Percentiles rank a stretch among this genome's conserved stretches.
These are phyloP conservation scores for Aspergillus cristatus DNA, from an alignment of 495 filamentous ascomycete species.

Conservation along the genomic window DNA sequence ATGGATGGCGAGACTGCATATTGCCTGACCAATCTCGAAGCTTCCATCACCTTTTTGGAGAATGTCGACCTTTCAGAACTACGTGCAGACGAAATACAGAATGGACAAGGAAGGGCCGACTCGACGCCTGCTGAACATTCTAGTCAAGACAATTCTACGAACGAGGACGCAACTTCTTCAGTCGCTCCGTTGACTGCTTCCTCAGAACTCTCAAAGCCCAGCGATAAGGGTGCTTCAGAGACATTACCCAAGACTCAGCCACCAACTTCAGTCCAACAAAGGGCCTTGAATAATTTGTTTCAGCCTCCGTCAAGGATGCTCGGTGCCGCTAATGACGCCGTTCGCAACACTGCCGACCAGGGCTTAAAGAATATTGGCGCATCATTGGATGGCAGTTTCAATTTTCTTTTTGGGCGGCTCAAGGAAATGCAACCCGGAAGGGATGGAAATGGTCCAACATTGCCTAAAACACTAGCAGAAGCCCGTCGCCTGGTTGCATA, in stretches of 20 bases:
- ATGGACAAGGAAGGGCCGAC: slow-evolving; percentile 53
- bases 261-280: slow-evolving; percentile 39
- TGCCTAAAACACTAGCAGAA: slow-evolving; percentile 88
- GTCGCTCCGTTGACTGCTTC: slow-evolving; percentile 25
- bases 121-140: slow-evolving; percentile 35
- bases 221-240: slow-evolving; percentile 26
- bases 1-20: slow-evolving; percentile 92
- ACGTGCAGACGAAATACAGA: slow-evolving; percentile 64
- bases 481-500: slow-evolving; percentile 77
- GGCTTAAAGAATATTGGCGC: slow-evolving; percentile 81
- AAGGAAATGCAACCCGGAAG: slow-evolving; percentile 51
- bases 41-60: slow-evolving; percentile 91
- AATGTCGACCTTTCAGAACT: slow-evolving; percentile 92
- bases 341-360: slow-evolving; percentile 82
- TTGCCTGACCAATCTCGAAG: slow-evolving; percentile 92
- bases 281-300: slow-evolving; percentile 74
- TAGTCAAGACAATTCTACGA: slow-evolving; percentile 21
- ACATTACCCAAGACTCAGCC: slow-evolving; percentile 34
- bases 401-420: slow-evolving; percentile 84
- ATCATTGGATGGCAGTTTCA: slow-evolving; percentile 84
- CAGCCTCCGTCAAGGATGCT: slow-evolving; percentile 70
- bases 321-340: slow-evolving; percentile 72
- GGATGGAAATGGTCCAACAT: slow-evolving; percentile 30
- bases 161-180: slow-evolving; percentile 23
- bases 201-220: slow-evolving; percentile 24